phyloP scores from a whole-genome alignment of 768 basidiomycete species.

The Fomitopsis pulvina region DNA sequence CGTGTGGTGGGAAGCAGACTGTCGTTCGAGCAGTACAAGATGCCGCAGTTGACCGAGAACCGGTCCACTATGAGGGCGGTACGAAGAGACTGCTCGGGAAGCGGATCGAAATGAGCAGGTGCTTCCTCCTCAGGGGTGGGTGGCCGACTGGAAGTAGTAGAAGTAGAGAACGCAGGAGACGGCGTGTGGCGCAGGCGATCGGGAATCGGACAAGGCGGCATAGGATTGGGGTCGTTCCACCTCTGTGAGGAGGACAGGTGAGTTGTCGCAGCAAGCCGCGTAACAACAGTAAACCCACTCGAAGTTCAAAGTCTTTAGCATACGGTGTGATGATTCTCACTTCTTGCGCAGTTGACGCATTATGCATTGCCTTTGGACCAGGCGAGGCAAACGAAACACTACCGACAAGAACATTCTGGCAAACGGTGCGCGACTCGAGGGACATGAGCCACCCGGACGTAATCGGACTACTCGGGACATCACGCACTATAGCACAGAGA shows the following conservation, averaged over 20 bases:
- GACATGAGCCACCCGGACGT: not conserved
- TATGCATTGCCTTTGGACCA: slow-evolving; percentile 70
- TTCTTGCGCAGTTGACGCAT: slow-evolving; percentile 79
- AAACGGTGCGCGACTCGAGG: slow-evolving; percentile 53
- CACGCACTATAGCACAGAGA: slow-evolving; percentile 65
- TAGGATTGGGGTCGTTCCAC: slow-evolving; percentile 28
- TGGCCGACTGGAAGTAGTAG: not conserved
- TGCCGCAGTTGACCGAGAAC: slow-evolving; percentile 58
- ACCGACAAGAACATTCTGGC: slow-evolving; percentile 68
- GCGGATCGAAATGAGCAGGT: slow-evolving; percentile 48
- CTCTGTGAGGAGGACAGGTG: slow-evolving; percentile 12
- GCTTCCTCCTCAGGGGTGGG: slow-evolving; percentile 3
- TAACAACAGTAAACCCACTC: slow-evolving; percentile 15
- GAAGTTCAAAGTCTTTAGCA: slow-evolving; percentile 31
- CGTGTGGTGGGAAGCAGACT: slow-evolving; percentile 52
- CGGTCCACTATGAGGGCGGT: slow-evolving; percentile 80
- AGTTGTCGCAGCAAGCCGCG: not conserved
- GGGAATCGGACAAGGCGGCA: slow-evolving; percentile 29
- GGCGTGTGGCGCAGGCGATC: slow-evolving; percentile 5
- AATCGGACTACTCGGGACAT: not conserved
- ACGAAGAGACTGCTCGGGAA: slow-evolving; percentile 65
- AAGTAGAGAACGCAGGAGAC: not conserved
- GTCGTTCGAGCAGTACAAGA: slow-evolving; percentile 72
- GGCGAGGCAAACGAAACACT: slow-evolving; percentile 75
- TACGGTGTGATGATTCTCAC: slow-evolving; percentile 64